Evolutionary conservation across 148 eudicot species (phyloP), one percentile per base, ranked within the genome.

Genomic region (Nyssa sinensis): DNA sequence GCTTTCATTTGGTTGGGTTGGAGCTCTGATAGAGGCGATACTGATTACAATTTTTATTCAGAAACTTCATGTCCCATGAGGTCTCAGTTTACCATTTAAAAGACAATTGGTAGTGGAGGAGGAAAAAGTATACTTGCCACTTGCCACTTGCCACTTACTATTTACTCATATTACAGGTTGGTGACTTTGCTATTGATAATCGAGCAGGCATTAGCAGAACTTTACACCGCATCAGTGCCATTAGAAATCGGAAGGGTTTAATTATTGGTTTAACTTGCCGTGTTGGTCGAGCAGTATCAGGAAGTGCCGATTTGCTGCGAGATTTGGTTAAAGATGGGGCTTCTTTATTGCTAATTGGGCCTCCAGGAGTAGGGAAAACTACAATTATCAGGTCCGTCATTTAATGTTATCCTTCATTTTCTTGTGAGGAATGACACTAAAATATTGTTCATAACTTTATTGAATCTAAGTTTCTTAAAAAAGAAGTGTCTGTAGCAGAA

Each of bases 301-400:
- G 98, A 64, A 95, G 98, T 83, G 98, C 98, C 70, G 89, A 90
- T 82, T 81, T 87, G 53, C 75, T 95, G 81, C 84, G 89, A 62
- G 97, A 95, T 79, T 85, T 95, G 86, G 87, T 95, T 49, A 81
- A 88, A 77, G 93, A 89, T 81, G 98, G 98, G 62, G 96, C 91
- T 81, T 95, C 98, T 24, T 78, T 95, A 81, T 82, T 95, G 84
- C 91, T 95, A 62, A 95, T 95, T 78, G 98, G 98, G 49, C 98
- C 98, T 84, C 98, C 98, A 6, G 98, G 98, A 75, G 98, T 95
- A 68, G 98, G 98, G 37, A 95, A 95, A 83, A 95, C 98, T 47
- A 95, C 98, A 24, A 84, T 95, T 69, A 95, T 95, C 81, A 92
- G 98, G 98, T 92, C 33, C 63, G 81, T 61, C 47, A 31, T 63